Evolutionary conservation across 2,329 filamentous ascomycete species (phyloP).

Genomic region (Sordariomycetes sp.): DNA sequence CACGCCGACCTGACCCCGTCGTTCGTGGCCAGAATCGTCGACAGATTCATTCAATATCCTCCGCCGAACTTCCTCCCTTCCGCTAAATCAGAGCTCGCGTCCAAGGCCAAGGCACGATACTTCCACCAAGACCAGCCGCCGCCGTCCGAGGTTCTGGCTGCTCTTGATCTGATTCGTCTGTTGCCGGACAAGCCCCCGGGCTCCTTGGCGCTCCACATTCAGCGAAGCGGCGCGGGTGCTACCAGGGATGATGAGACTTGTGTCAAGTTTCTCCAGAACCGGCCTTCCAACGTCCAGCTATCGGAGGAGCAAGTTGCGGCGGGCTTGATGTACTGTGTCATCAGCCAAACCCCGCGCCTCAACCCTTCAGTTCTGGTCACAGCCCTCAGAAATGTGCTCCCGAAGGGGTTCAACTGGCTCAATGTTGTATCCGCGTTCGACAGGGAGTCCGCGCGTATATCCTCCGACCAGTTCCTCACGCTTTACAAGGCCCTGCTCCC

Average conservation of each 20-base stretch:
- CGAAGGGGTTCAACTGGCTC: slow-evolving; percentile 56
- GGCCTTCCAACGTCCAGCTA: slow-evolving; percentile 48
- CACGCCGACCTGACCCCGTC: slow-evolving; percentile 56
- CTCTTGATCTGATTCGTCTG: slow-evolving; percentile 58
- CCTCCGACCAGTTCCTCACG: slow-evolving; percentile 67
- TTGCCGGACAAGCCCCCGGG: slow-evolving; percentile 48
- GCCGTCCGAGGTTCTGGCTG: slow-evolving; percentile 60
- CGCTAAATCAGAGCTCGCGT: slow-evolving; percentile 57
- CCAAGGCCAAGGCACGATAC: slow-evolving; percentile 60
- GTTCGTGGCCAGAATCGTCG: slow-evolving; percentile 71
- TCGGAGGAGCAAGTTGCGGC: slow-evolving; percentile 74
- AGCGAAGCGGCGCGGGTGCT: slow-evolving; percentile 62
- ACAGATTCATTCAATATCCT: slow-evolving; percentile 78
- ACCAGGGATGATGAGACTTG: slow-evolving; percentile 67
- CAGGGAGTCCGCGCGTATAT: slow-evolving; percentile 63
- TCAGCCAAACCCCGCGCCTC: slow-evolving; percentile 44
- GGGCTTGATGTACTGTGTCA: slow-evolving; percentile 57
- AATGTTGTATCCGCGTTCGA: slow-evolving; percentile 74
- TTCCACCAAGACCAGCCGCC: slow-evolving; percentile 50
- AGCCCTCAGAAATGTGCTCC: slow-evolving; percentile 50
- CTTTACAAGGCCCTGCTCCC: slow-evolving; percentile 72
- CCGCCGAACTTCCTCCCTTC: slow-evolving; percentile 76
- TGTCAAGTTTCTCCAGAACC: slow-evolving; percentile 39
- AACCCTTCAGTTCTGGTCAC: slow-evolving; percentile 47
- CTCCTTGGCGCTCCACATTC: slow-evolving; percentile 55